Evolutionary conservation across 352 stramenopile species (phyloP), one percentile per base, ranked within the genome.

Genomic region (Globisporangium camurandrum): DNA sequence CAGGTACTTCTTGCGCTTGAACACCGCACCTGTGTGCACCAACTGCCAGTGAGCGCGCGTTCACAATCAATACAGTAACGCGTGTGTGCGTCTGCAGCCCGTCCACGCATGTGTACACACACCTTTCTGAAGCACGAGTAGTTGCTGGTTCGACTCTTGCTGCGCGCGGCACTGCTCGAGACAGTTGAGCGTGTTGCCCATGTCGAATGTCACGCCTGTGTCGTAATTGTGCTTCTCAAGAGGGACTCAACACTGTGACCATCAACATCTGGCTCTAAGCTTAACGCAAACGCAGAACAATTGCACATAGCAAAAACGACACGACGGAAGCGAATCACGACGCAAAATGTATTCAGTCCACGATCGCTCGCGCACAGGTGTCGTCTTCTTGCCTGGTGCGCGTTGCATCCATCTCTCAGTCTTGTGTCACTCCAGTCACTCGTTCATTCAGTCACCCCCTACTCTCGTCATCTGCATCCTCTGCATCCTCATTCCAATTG

Each of bases 121-220:
- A 83, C 78, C 78, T 85, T 87, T 76, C 34, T 87, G 77, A 4
- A 92, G 73, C n/a, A 84, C 61, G 14, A 86, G 55, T 22, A 88
- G 58, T 4, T 73, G 69, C 66, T 89, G 71, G 24, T 70, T 58
- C 46, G 69, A 66, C 62, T 92, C 77, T 28, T 79, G 69, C 27
- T 79, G 66, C 49, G 69, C 61, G 45, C 82, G 75, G 55, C 80
- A 92, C 58, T 89, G 73, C 67, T 79, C 67, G 16, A 88, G 53
- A 61, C 80, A 92, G 56, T 87, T 89, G 55, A 92, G 69, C 51
- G 75, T 59, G 61, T 92, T 92, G 45, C 80, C 80, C 80, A 92
- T 85, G 16, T 23, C 17, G n/a, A 24, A 24, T 34, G 40, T 33
- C 22, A 23, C 40, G 6, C 11, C n/a, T n/a, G n/a, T n/a, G n/a